phyloP scores from a whole-genome alignment of 345 rosid genomes.

The Cardamine occulta region DNA sequence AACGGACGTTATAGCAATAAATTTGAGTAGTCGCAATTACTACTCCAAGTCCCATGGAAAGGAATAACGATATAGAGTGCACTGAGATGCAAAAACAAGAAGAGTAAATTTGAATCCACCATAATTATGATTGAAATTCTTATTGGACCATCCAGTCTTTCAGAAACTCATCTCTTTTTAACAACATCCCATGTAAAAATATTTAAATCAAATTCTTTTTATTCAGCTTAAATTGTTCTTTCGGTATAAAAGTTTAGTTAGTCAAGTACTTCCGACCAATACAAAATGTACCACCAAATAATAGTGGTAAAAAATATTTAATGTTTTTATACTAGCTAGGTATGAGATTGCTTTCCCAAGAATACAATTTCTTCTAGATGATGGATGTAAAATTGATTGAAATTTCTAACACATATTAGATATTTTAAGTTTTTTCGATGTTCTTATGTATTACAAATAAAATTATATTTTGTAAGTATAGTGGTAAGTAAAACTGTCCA shows the following conservation, averaged over 20 bases:
- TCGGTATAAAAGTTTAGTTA: neutral
- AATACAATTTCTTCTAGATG: neutral
- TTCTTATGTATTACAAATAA: neutral
- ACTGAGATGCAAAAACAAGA: conserved; percentile 6
- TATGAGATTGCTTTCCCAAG: neutral
- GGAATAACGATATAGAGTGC: neutral
- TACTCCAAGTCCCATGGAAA: conserved; percentile 32
- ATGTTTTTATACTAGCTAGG: neutral
- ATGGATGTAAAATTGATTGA: neutral
- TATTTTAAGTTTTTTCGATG: neutral
- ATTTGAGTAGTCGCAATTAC: conserved; percentile 27
- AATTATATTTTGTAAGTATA: neutral
- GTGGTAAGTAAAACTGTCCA: neutral
- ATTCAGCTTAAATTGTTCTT: neutral
- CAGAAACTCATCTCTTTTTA: neutral
- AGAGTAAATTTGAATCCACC: neutral
- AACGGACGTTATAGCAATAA: conserved; percentile 12
- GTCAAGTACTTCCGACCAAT: neutral
- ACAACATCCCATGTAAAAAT: neutral
- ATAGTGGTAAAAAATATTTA: neutral
- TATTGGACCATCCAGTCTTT: neutral
- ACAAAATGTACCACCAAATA: neutral
- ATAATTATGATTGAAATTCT: conserved; percentile 8
- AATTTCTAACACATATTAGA: neutral
- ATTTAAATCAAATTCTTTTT: neutral